Percentiles rank a stretch among this genome's conserved stretches.
Evolutionary conservation across 208 protist genomes (phyloP).

Genomic region (Blastocrithidia nonstop): DNA sequence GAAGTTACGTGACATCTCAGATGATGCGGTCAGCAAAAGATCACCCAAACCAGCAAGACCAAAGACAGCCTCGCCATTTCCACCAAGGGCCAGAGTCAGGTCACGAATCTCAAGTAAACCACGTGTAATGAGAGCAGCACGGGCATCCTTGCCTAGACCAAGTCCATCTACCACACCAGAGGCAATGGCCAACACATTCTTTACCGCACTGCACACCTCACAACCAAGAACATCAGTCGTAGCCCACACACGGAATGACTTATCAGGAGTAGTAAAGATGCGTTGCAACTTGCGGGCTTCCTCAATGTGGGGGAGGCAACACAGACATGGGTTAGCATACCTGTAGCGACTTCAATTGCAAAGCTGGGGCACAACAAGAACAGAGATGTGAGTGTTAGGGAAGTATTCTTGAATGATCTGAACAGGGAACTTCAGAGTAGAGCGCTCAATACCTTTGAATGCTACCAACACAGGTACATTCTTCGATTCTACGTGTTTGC

Average conservation of each 20-base stretch:
- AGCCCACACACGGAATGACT: conserved; percentile 68
- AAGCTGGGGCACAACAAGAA: conserved; percentile 81
- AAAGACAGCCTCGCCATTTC: conserved; percentile 65
- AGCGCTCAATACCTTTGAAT: conserved; percentile 76
- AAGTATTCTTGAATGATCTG: conserved; percentile 73
- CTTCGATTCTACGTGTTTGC: conserved; percentile 17
- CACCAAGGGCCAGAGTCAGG: conserved; percentile 55
- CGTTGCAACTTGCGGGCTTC: conserved; percentile 46
- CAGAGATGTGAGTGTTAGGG: conserved; percentile 23
- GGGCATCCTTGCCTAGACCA: conserved; percentile 55
- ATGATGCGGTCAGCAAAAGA: conserved; percentile 80
- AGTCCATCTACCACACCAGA: conserved; percentile 56
- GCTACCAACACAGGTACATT: conserved; percentile 48
- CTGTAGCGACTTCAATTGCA: conserved; percentile 72
- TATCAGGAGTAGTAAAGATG: conserved; percentile 55
- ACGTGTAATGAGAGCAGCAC: conserved; percentile 64
- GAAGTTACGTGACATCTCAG: conserved; percentile 81
- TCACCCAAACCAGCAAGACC: conserved; percentile 82
- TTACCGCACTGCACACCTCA: conserved; percentile 81
- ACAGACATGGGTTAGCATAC: conserved; percentile 62
- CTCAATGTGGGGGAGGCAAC: conserved; percentile 41
- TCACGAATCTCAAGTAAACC: conserved; percentile 78
- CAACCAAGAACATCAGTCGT: conserved; percentile 71
- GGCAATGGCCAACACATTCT: conserved; percentile 84
- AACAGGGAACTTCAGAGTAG: conserved; percentile 55